A percentile compares a stretch with the other conserved stretches of the same genome.
These are phyloP conservation scores for Solanum paucissectum DNA, from an alignment of 257 asterid genomes.

Conservation along the genomic window DNA sequence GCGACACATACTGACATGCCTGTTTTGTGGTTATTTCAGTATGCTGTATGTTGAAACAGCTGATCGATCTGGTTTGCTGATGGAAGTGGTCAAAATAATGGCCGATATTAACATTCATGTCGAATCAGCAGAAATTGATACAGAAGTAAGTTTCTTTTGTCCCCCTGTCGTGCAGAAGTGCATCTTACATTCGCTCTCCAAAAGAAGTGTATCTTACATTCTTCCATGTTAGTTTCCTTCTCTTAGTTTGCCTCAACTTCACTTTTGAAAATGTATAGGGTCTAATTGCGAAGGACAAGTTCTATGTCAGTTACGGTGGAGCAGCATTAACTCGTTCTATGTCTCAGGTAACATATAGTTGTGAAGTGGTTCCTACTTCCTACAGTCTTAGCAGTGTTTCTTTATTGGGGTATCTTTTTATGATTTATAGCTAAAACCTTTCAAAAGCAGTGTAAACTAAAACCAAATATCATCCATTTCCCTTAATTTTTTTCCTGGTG, in stretches of 20 bases:
- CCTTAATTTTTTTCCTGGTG: neutral
- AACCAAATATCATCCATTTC: neutral
- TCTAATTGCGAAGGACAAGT: constrained; percentile 85
- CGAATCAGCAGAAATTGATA: constrained; percentile 95
- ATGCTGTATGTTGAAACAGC: constrained; percentile 87
- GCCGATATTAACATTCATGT: constrained; percentile 61
- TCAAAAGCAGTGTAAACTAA: neutral
- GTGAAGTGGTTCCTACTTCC: neutral
- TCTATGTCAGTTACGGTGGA: constrained; percentile 90
- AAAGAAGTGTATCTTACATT: neutral
- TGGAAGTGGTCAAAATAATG: constrained; percentile 79
- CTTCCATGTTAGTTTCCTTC: neutral
- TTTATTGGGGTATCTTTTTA: neutral
- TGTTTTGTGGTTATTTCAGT: constrained; percentile 37
- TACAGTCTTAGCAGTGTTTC: neutral
- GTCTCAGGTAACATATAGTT: constrained; percentile 66
- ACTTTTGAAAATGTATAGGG: constrained; percentile 39
- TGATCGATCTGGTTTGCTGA: constrained; percentile 82
- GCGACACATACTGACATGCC: neutral
- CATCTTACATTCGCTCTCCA: neutral
- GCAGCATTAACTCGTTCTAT: constrained; percentile 77
- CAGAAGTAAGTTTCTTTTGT: constrained; percentile 47
- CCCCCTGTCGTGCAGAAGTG: neutral
- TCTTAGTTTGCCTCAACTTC: neutral
- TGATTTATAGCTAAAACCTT: neutral